These are phyloP conservation scores for Myriangium duriaei DNA, from an alignment of 2,329 filamentous ascomycete genomes.

Conservation along the genomic window DNA sequence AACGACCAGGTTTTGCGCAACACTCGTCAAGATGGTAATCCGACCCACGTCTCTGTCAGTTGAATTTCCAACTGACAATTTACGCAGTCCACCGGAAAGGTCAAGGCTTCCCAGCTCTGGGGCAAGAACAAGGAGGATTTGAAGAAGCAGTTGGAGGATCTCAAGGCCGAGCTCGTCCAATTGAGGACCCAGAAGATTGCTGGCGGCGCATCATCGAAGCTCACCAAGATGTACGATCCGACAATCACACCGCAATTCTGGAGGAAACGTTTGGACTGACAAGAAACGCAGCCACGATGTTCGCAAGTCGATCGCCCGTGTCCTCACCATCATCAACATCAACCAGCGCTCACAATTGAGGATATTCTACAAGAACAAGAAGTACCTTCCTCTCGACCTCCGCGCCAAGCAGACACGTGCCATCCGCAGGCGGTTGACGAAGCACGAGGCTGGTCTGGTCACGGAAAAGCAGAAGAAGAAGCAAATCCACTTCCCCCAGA, in stretches of 20 bases:
- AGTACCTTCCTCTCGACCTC: constrained; percentile 97
- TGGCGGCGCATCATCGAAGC: constrained; percentile 82
- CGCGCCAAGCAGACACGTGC: constrained; percentile 96
- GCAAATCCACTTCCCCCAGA: constrained; percentile 88
- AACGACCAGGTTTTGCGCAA: constrained; percentile 7
- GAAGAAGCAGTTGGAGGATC: constrained; percentile 83
- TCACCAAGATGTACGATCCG: constrained; percentile 81
- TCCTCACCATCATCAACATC: constrained; percentile 98
- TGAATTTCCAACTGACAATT: constrained; percentile 15
- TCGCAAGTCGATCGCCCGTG: constrained; percentile 97
- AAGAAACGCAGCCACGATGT: constrained; percentile 67
- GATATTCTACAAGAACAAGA: constrained; percentile 99
- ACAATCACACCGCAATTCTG: constrained; percentile 5
- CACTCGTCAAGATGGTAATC: constrained; percentile 12
- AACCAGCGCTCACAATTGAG: constrained; percentile 97
- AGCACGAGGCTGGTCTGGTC: constrained; percentile 72
- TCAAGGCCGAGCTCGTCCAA: constrained; percentile 93
- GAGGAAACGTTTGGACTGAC: neutral
- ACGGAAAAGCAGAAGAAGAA: constrained; percentile 97
- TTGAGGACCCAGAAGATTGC: constrained; percentile 98
- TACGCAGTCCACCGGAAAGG: constrained; percentile 47
- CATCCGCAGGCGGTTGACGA: constrained; percentile 87
- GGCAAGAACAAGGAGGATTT: constrained; percentile 99
- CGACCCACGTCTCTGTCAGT: constrained; percentile 12
- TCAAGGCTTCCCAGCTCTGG: constrained; percentile 96